Base-by-base conservation (phyloP, 2,329 filamentous ascomycete genomes). In the Chaetomium sp. region DNA sequence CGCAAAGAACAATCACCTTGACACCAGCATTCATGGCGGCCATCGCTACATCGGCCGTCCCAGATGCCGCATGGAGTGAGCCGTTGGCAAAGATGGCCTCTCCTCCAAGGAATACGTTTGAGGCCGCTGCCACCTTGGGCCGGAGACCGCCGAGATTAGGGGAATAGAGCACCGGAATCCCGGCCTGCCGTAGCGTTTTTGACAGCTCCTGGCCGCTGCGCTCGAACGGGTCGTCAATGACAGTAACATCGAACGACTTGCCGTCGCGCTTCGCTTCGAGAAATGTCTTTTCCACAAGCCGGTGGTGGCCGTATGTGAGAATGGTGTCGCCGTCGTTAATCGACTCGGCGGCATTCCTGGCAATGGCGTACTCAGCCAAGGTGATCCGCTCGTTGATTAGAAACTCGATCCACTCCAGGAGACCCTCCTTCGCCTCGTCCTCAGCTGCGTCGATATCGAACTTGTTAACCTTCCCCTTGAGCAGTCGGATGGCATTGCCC, bases 21-120 rank as follows among this genome's bases (percentile, higher is more conserved):
- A 93, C 86, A 64, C 90, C 88, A 23, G 87, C 82, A 63, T 90
- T 87, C 59, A 89, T 87, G 6, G 93, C 94, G 50, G 90, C 87
- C 81, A 95, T 90, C 21, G 94, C 93, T 10, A 98, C 85, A 65
- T 95, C 86, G 27, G 91, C 92, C 3, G 93, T 97, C 66, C 95
- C 95, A 10, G 92, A 87, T 23, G 93, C 87, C 4, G 91, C 94
- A 77, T 96, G 96, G 71, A 99, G 84, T 38, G 91, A 86, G 8
- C 95, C 95, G 77, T 98, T 98, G 70, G 91, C 93, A 79, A 97
- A 95, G 87, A 99, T 95, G 47, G 92, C 91, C 75, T 97, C 93
- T 4, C 93, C 93, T 13, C 93, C 93, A 1, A 99, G 82, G 59
- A 98, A 85, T 10, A 95, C 88, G 71, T 89, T 88, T 7, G 88